Base-by-base conservation (phyloP, 257 asterid species). In the Lantana camara region DNA sequence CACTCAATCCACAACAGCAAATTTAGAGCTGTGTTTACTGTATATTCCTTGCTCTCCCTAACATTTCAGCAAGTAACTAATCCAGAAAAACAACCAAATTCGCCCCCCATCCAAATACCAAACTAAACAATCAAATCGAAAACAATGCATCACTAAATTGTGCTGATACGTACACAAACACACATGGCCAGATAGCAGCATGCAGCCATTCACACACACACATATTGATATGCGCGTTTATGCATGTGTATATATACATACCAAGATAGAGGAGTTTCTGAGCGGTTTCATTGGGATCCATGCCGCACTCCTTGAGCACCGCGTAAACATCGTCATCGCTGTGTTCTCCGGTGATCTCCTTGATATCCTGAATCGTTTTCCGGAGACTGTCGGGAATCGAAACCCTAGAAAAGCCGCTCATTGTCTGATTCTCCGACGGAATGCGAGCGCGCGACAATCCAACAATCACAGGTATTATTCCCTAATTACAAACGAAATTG, bases 251-350 rank as follows among this genome's bases (percentile, higher is more conserved):
- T 9, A 24, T 50, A 23, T n/a, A 17, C 27, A 9, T 64, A 85
- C 93, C 93, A 12, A 85, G 69, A 57, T 75, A 76, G 7, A 85
- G 74, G 41, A 85, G 83, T 62, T 70, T 80, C 35, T 82, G 87
- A 60, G 80, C 85, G 15, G 89, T 78, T 12, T 85, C 85, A 35
- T 85, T 70, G 19, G 93, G 85, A 77, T 85, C 89, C 93, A 85
- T 85, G 60, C 75, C 72, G 72, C 93, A 85, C 21, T 82, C 89
- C 60, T 78, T 69, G 16, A 85, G 87, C 86, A 82, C 60, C 13
- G 77, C 57, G 40, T 78, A 77, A 0, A 85, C 68, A 34, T 85
- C 93, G 9, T 85, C 93, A 50, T 85, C 89, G 74, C 76, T 78
- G 67, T 80, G 87, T 44, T 82, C 67, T 1, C 77, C 71, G 23